Evolutionary conservation across 768 basidiomycete genomes (phyloP), one percentile per base, ranked within the genome.

Genomic region (Psilocybe tampanensis): DNA sequence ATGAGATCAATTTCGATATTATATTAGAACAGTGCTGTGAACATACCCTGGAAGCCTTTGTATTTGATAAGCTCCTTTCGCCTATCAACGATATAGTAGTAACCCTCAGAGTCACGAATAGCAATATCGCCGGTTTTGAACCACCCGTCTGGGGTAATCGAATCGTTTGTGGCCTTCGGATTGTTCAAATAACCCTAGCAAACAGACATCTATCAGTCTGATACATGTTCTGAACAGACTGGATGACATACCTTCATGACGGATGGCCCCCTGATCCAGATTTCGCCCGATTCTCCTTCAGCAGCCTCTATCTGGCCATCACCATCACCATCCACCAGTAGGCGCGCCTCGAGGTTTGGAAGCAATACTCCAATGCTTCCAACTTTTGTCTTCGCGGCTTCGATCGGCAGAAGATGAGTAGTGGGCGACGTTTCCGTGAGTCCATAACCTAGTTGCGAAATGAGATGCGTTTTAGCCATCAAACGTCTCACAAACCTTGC

Each of bases 91-190:
- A 92, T 89, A 61, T 78, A 82, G 67, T 86, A 91, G 66, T 79
- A 90, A 0, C 92, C 94, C 0, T 92, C 85, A 2, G 70, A 55
- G 58, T 93, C 89, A 12, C 83, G 72, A 17, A 79, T 68, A 1
- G 82, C 89, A 48, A 95, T 82, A 68, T 96, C 94, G 1, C 94
- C 93, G 0, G 94, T 95, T 78, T 89, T 92, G 75, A 94, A 87
- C 92, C 92, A 97, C 2, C 84, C 80, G 47, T 92, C 88, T 0
- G 71, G 70, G 0, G 88, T 90, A 61, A 95, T 87, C 6, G 86
- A 72, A 13, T 85, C 80, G 21, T 75, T 72, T 1, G 92, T 95
- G 3, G 93, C 92, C 26, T 75, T 73, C 2, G 76, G 73, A 58
- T 95, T 92, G 62, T 86, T 86, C 59, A 89, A 71, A 64, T 95